Evolutionary conservation across 192 early-diverging fungal genomes (phyloP).

Genomic region (Entomortierella lignicola): DNA sequence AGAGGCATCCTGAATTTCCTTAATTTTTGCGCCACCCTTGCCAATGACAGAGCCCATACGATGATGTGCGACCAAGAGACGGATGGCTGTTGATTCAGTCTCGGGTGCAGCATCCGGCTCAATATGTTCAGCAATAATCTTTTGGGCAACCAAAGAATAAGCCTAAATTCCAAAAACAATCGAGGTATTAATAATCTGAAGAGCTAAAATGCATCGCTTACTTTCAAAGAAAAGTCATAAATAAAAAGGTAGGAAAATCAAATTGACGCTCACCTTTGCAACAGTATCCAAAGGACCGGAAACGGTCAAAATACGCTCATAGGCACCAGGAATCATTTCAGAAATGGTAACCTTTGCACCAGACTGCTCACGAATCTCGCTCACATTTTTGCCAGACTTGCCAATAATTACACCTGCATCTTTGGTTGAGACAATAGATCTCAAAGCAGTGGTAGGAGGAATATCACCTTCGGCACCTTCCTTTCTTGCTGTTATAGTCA

Average conservation of each 20-base stretch:
- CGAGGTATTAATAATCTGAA: not conserved
- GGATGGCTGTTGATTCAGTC: conserved; percentile 72
- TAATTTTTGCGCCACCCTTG: conserved; percentile 88
- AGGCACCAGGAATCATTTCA: conserved; percentile 83
- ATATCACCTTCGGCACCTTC: conserved; percentile 48
- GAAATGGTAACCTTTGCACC: conserved; percentile 92
- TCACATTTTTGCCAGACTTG: conserved; percentile 91
- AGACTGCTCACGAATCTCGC: conserved; percentile 85
- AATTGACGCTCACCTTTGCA: conserved; percentile 63
- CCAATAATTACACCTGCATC: conserved; percentile 92
- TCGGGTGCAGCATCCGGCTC: conserved; percentile 60
- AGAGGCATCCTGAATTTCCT: conserved; percentile 90
- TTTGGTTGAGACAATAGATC: conserved; percentile 73
- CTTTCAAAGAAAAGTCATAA: not conserved
- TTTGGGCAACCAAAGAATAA: conserved; percentile 81
- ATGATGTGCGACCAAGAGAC: conserved; percentile 87
- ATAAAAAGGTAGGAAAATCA: not conserved
- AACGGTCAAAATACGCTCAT: conserved; percentile 78
- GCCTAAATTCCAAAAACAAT: conserved; percentile 57
- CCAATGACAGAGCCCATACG: conserved; percentile 94
- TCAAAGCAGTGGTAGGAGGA: conserved; percentile 59
- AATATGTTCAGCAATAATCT: conserved; percentile 76
- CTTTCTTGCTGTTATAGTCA: conserved; percentile 14
- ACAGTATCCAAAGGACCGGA: conserved; percentile 76
- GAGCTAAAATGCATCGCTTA: not conserved